Base-by-base conservation (phyloP, 768 basidiomycete species). In the Suillus hirtellus region DNA sequence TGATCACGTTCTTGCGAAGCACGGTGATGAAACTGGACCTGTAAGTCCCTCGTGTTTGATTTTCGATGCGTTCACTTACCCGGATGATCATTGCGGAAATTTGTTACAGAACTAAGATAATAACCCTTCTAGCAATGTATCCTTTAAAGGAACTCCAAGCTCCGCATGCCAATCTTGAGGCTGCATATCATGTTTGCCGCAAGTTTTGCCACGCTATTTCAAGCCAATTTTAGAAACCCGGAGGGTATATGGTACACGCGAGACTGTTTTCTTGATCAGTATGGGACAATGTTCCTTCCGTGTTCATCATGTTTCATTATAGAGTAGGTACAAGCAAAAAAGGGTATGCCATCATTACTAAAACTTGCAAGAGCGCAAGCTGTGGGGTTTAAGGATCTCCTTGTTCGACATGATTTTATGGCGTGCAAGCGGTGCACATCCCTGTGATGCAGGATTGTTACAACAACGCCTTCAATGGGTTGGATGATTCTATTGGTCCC, bases 401-500 rank as follows among this genome's bases (percentile, higher is more conserved):
- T 11, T 14, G 12, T 49, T 3, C n/a, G 19, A 34, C 19, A 50
- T 10, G 49, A 31, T 31, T 31, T 50, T 15, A 24, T 19, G 11
- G 19, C 10, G 19, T 53, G 50, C 50, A 19, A 17, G 17, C 17
- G 10, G 10, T 11, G 31, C 38, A 56, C 21, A 10, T 40, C 21
- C 21, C 21, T 38, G 21, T 42, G 38, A 17, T 42, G 24, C 38
- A 27, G 38, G 42, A 27, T 19, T 35, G 38, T 21, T 50, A 71
- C 37, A 66, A 31, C 11, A 64, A 65, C 7, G 63, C 66, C 47
- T 60, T 66, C 34, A 59, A 46, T 35, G 63, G 37, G 21, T 35
- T 34, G 14, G 17, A 42, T 27, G 6, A 15, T 62, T 35, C 42
- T 24, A 37, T n/a, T 21, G 65, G 38, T 40, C 81, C 82, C 88